phyloP scores from a whole-genome alignment of 2,329 filamentous ascomycete genomes.

The Monilinia polystroma region DNA sequence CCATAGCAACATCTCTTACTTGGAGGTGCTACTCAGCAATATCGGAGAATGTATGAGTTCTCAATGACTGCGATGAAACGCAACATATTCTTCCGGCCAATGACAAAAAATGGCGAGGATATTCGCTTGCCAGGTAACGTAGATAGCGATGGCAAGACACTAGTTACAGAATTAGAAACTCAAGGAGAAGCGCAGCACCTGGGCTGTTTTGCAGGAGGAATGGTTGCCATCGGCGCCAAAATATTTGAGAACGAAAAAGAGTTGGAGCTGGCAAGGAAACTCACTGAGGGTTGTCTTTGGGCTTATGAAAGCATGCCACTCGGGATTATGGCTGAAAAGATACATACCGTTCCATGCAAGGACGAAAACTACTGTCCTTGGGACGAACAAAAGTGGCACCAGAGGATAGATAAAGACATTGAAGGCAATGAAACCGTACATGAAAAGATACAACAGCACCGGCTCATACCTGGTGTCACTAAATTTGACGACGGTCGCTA shows the following conservation, averaged over 20 bases:
- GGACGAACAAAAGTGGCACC: constrained; percentile 27
- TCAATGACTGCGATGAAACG: constrained; percentile 48
- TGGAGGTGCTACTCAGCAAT: constrained; percentile 26
- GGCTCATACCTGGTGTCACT: constrained; percentile 25
- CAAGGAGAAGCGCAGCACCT: constrained; percentile 57
- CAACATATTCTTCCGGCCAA: constrained; percentile 46
- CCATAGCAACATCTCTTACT: constrained; percentile 28
- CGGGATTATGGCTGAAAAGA: constrained; percentile 61
- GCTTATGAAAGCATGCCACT: constrained; percentile 56
- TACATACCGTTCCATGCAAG: constrained; percentile 43
- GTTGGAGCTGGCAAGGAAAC: constrained; percentile 53
- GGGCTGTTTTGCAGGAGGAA: constrained; percentile 68
- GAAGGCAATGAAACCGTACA: constrained; percentile 14
- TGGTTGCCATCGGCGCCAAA: constrained; percentile 65
- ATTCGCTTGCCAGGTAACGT: constrained; percentile 52
- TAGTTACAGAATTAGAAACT: constrained; percentile 32
- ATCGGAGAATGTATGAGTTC: constrained; percentile 43
- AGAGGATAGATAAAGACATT: constrained; percentile 16
- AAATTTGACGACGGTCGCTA: constrained; percentile 25
- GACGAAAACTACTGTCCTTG: constrained; percentile 29
- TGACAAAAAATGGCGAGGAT: constrained; percentile 40
- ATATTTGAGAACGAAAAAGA: constrained; percentile 56
- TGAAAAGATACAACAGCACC: constrained; percentile 23
- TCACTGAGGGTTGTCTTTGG: constrained; percentile 63
- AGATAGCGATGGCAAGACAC: constrained; percentile 24